phyloP scores from a whole-genome alignment of 352 stramenopile species.

The Phytophthora ramorum region DNA sequence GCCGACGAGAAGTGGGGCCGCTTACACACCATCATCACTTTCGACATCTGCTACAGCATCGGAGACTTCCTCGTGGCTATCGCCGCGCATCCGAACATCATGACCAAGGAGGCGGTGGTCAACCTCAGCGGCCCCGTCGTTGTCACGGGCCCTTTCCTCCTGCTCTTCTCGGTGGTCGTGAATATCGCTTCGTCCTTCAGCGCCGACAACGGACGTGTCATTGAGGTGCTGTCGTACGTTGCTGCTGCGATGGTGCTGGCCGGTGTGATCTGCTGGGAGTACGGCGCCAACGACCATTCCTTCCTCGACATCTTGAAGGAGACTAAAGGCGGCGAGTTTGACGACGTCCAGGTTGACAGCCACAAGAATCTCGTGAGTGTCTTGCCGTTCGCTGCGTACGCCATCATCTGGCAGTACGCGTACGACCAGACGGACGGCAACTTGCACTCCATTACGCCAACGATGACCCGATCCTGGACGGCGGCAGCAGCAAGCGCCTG shows the following conservation, averaged over 20 bases:
- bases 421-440: conserved; percentile 79
- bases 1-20: no score
- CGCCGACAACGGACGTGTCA: conserved; percentile 25
- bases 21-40: no score
- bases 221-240: conserved; percentile 60
- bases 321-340: conserved; percentile 49
- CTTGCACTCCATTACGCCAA: conserved; percentile 71
- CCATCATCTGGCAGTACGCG: conserved; percentile 64
- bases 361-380: conserved; percentile 59
- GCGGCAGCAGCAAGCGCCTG: conserved; percentile 53
- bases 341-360: conserved; percentile 49
- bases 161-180: conserved; percentile 46
- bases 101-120: conserved; percentile 34
- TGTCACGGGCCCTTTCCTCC: conserved; percentile 33
- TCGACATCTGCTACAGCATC: no score
- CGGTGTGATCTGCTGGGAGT: conserved; percentile 55
- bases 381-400: conserved; percentile 61
- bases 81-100: conserved; percentile 50
- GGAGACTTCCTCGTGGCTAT: no score
- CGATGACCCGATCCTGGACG: conserved; percentile 45
- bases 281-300: conserved; percentile 48
- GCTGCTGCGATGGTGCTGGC: conserved; percentile 48
- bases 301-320: conserved; percentile 66
- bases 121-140: conserved; percentile 43
- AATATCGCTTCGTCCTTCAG: conserved; percentile 68